Evolutionary conservation across 257 asterid species (phyloP), one percentile per base, ranked within the genome.

Genomic region (Phtheirospermum japonicum): DNA sequence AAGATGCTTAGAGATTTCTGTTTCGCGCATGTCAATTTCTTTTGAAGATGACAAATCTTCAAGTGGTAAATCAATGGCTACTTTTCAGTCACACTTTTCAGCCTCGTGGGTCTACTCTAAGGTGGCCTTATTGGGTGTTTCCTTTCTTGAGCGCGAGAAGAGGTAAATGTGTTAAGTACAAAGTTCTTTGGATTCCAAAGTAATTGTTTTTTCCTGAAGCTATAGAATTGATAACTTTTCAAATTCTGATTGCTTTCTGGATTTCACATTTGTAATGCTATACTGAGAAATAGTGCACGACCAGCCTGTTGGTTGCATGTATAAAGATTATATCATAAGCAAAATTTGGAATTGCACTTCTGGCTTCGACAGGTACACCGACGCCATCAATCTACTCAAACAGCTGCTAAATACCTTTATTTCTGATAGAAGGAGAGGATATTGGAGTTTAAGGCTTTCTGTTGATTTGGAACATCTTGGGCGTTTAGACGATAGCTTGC

Each of bases 381-480:
- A 92, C 2, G 96, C 97, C 73, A 80, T 85, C 68, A 75, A 76
- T 76, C 77, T 87, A 63, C 88, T 92, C 59, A 83, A 70, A 78
- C 81, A 79, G 69, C 90, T 92, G 57, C 76, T 89, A 45, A 63
- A 42, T 54, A 56, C 78, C 40, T 86, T 86, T 63, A 57, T 64
- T 45, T 80, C 74, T 76, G 89, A 89, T 76, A 73, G 91, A 82
- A 85, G 96, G 76, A 82, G 97, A 76, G 99, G 99, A 56, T 87
- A 89, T 73, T 89, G 97, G 99, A 71, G 83, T 40, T 82, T 89
- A 34, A 78, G 99, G 75, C 91, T 92, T 70, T 87, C 99, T 33
- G 66, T 87, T 67, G 91, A 92, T 79, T 78, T 92, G 75, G 99
- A 92, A 77, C 97, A 89, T 79, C 73, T 86, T 39, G 96, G 89